These are phyloP conservation scores for Backusella morwellensis DNA, from an alignment of 192 early-diverging fungal species.

Conservation along the genomic window DNA sequence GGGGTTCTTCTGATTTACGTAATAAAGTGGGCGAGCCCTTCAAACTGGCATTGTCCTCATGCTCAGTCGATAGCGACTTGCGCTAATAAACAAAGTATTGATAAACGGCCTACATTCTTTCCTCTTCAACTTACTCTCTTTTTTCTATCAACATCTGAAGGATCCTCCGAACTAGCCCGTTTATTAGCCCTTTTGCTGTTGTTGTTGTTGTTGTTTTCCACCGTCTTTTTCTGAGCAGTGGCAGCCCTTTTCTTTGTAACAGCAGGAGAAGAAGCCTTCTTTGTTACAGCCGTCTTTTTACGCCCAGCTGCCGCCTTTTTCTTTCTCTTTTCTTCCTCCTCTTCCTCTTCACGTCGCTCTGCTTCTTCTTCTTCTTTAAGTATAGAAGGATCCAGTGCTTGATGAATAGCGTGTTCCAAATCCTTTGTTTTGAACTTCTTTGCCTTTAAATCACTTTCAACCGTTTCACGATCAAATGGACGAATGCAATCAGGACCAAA, in stretches of 20 bases:
- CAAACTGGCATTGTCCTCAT: slow-evolving; percentile 5
- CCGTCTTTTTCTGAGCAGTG: not conserved
- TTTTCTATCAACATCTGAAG: not conserved
- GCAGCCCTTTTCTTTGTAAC: not conserved
- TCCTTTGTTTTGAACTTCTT: slow-evolving; percentile 42
- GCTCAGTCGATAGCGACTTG: slow-evolving; percentile 8
- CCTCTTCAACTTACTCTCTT: slow-evolving; percentile 3
- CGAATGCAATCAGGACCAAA: slow-evolving; percentile 38
- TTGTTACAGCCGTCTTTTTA: not conserved
- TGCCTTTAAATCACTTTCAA: slow-evolving; percentile 32
- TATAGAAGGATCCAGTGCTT: slow-evolving; percentile 32
- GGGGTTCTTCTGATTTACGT: not conserved
- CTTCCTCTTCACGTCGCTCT: slow-evolving; percentile 16
- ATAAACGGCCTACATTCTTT: not conserved
- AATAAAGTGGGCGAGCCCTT: not conserved
- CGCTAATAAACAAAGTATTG: not conserved
- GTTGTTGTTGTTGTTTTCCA: not conserved
- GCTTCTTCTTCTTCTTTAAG: slow-evolving; percentile 23
- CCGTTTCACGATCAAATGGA: slow-evolving; percentile 28
- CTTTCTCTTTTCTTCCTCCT: slow-evolving; percentile 4
- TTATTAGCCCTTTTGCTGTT: not conserved
- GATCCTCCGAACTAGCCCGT: not conserved
- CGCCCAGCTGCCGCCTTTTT: not conserved
- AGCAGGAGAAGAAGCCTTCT: not conserved
- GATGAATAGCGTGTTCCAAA: slow-evolving; percentile 26